A percentile compares a stretch with the other conserved stretches of the same genome.
Conservation (phyloP, 2,329 filamentous ascomycete species). For the Dissoconium aciculare region DNA sequence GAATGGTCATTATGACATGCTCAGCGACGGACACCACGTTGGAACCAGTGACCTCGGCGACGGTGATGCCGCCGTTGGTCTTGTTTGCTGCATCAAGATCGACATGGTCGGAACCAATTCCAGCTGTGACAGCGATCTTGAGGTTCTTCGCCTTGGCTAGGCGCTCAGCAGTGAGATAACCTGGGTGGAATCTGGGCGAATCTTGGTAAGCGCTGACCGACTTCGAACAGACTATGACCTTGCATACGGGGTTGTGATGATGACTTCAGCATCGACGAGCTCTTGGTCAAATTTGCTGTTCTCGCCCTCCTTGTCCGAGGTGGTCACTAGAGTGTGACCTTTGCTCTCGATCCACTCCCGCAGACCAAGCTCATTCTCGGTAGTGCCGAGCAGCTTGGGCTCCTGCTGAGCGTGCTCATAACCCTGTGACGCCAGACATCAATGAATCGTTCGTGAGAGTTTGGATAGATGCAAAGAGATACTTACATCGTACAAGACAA, state of each 20-base stretch:
- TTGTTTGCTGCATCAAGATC: slow-evolving; percentile 94
- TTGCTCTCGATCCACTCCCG: slow-evolving; percentile 95
- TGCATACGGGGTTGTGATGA: slow-evolving; percentile 89
- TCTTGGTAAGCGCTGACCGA: neutral
- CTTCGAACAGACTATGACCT: neutral
- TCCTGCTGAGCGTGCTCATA: slow-evolving; percentile 77
- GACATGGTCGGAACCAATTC: slow-evolving; percentile 96
- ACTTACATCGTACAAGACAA: slow-evolving; percentile 81
- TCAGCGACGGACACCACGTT: slow-evolving; percentile 98
- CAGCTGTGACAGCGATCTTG: slow-evolving; percentile 91
- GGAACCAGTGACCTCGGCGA: slow-evolving; percentile 93
- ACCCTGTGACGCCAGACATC: slow-evolving; percentile 37
- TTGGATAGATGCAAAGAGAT: neutral
- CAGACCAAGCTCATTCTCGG: slow-evolving; percentile 94
- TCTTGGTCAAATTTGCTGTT: slow-evolving; percentile 89
- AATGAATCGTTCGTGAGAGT: too few species aligned
- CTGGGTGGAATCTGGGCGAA: slow-evolving; percentile 78
- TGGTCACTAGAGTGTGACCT: slow-evolving; percentile 92
- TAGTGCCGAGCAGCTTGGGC: slow-evolving; percentile 79
- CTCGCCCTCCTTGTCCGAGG: slow-evolving; percentile 92
- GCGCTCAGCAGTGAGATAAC: slow-evolving; percentile 92
- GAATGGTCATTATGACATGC: slow-evolving; percentile 99
- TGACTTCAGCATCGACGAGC: slow-evolving; percentile 90
- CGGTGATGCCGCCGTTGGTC: slow-evolving; percentile 94
- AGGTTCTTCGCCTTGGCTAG: slow-evolving; percentile 97